Conservation (phyloP, 2,329 filamentous ascomycete genomes). For the Botrytis pseudocinerea region DNA sequence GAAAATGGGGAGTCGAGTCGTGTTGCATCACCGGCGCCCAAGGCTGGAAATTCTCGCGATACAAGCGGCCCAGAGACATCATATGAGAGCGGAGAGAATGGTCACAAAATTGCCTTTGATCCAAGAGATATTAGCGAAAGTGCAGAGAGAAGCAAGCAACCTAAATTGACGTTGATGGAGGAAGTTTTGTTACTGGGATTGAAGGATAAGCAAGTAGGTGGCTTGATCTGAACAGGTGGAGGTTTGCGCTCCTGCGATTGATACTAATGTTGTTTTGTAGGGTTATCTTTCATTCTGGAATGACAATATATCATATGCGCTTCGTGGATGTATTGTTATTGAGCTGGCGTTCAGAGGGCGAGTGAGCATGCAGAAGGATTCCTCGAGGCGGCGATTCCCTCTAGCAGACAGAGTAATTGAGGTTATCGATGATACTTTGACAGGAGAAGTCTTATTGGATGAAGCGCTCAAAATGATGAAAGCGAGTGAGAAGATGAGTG, state of each 20-base stretch:
- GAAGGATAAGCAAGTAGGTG: slow-evolving; percentile 93
- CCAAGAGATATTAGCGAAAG: slow-evolving; percentile 96
- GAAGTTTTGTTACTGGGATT: slow-evolving; percentile 92
- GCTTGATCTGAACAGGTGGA: slow-evolving; percentile 23
- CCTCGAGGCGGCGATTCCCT: slow-evolving; percentile 85
- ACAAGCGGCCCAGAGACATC: slow-evolving; percentile 70
- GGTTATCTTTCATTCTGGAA: slow-evolving; percentile 99
- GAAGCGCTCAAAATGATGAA: slow-evolving; percentile 99
- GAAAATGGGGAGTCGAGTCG: slow-evolving; percentile 65
- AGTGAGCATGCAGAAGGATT: slow-evolving; percentile 98
- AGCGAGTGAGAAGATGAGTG: slow-evolving; percentile 99
- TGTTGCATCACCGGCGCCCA: slow-evolving; percentile 64
- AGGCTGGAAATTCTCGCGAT: slow-evolving; percentile 59
- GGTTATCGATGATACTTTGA: slow-evolving; percentile 94
- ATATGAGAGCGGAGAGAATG: slow-evolving; percentile 90
- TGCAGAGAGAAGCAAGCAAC: slow-evolving; percentile 94
- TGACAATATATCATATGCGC: slow-evolving; percentile 98
- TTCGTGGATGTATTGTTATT: slow-evolving; percentile 96
- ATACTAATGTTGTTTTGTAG: slow-evolving; percentile 49
- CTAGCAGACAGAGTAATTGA: slow-evolving; percentile 93
- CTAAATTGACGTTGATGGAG: slow-evolving; percentile 98
- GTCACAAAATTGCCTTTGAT: slow-evolving; percentile 98
- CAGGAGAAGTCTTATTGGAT: slow-evolving; percentile 94
- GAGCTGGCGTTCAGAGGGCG: slow-evolving; percentile 94
- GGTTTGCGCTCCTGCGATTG: slow-evolving; percentile 5